Percentiles rank a stretch among this genome's conserved stretches.
Conservation (phyloP, 1,284 basidiomycete species). For the Neolentinus lepideus region DNA sequence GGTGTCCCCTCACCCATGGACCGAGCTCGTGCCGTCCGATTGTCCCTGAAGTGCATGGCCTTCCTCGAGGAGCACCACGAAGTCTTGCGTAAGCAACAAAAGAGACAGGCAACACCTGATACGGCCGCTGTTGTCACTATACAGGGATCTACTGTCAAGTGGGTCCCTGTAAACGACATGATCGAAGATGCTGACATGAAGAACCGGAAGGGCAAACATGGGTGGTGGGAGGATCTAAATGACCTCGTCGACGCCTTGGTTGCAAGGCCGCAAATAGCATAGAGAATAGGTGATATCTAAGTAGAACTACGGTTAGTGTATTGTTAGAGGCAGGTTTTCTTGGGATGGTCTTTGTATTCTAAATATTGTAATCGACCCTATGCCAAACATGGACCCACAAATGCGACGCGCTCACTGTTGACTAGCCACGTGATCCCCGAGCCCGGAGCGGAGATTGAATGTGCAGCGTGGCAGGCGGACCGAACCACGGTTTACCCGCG, state of each 20-base stretch:
- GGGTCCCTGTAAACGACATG: slow-evolving; percentile 84
- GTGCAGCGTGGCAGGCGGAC: not conserved
- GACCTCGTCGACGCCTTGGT: slow-evolving; percentile 68
- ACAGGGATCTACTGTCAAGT: slow-evolving; percentile 72
- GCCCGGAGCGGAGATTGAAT: not conserved
- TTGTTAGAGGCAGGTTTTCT: not conserved
- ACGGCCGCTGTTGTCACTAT: slow-evolving; percentile 91
- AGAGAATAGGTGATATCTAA: not conserved
- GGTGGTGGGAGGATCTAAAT: slow-evolving; percentile 79
- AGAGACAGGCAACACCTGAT: slow-evolving; percentile 47
- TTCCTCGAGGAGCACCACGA: slow-evolving; percentile 86
- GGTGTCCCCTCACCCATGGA: slow-evolving; percentile 93
- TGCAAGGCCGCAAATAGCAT: slow-evolving; percentile 47
- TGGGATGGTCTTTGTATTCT: not conserved
- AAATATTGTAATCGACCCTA: not conserved
- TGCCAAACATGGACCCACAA: not conserved
- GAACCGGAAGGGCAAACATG: slow-evolving; percentile 74
- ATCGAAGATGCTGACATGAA: slow-evolving; percentile 84
- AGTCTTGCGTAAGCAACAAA: slow-evolving; percentile 34
- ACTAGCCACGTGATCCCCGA: not conserved
- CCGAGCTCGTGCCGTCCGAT: slow-evolving; percentile 84
- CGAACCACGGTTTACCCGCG: not conserved
- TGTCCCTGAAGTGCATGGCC: slow-evolving; percentile 88
- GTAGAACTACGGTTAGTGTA: not conserved
- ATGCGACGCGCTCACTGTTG: not conserved